A percentile compares a stretch with the other conserved stretches of the same genome.
Evolutionary conservation across 495 filamentous ascomycete genomes (phyloP).

Genomic region (Neurospora hispaniola): DNA sequence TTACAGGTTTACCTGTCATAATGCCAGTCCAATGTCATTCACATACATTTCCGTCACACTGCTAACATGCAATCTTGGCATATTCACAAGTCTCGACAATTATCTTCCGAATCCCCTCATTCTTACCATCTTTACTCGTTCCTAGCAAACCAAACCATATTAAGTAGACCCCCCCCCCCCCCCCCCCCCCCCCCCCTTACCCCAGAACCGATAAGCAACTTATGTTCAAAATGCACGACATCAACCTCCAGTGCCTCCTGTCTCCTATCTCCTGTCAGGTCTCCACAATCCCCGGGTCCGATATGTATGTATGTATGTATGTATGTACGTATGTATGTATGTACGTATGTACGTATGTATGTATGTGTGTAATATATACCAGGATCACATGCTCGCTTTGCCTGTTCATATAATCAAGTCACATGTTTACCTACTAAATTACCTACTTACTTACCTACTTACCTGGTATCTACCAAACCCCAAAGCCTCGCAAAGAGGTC

Average conservation of each 20-base stretch:
- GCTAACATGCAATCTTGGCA: background rate
- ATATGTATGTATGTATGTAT: too few relatives aligned
- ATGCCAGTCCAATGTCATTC: background rate
- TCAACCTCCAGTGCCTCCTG: background rate
- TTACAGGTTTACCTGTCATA: background rate
- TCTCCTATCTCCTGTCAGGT: background rate
- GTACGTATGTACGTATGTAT: too few relatives aligned
- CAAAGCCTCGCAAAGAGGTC: too few relatives aligned
- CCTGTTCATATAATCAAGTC: background rate
- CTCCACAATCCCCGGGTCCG: background rate
- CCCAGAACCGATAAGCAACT: background rate
- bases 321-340: too few relatives aligned
- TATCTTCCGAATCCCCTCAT: background rate
- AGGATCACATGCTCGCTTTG: background rate
- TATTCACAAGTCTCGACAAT: background rate
- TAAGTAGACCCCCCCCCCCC: background rate
- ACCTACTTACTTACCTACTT: too few relatives aligned
- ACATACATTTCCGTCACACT: background rate
- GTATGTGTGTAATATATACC: too few relatives aligned
- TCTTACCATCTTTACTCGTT: too few relatives aligned
- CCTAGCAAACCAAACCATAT: too few relatives aligned
- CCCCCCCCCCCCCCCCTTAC: background rate
- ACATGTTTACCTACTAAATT: background rate
- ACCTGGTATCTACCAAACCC: too few relatives aligned
- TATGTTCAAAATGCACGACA: background rate